These are phyloP conservation scores for Cadophora sp. DNA, from an alignment of 2,329 filamentous ascomycete species.

Conservation along the genomic window DNA sequence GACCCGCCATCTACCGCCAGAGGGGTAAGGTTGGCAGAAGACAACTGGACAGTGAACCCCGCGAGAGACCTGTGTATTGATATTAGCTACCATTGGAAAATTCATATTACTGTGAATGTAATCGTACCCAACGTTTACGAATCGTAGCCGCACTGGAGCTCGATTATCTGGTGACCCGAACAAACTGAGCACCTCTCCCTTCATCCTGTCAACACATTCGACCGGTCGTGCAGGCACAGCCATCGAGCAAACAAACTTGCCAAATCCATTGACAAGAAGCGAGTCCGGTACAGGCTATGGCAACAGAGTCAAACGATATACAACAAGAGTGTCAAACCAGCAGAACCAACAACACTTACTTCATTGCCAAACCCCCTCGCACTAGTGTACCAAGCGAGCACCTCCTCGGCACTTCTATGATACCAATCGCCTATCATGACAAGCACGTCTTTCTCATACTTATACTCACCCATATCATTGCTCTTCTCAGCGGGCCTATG, in stretches of 20 bases:
- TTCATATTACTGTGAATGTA: neutral
- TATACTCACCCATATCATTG: conserved; percentile 26
- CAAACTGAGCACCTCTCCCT: conserved; percentile 36
- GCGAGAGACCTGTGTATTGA: conserved; percentile 28
- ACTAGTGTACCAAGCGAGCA: conserved; percentile 52
- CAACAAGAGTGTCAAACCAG: no score
- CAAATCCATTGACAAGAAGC: conserved; percentile 54
- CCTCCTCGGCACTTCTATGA: conserved; percentile 49
- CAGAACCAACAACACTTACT: conserved; percentile 34
- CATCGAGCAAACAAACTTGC: conserved; percentile 53
- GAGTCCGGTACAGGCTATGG: conserved; percentile 55
- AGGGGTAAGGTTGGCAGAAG: conserved; percentile 26
- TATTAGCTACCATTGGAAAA: neutral
- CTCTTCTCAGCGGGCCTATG: conserved; percentile 44
- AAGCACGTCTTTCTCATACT: conserved; percentile 50
- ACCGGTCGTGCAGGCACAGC: conserved; percentile 52
- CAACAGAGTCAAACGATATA: no score
- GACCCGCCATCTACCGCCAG: conserved; percentile 49
- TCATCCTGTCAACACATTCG: conserved; percentile 46
- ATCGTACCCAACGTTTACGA: conserved; percentile 53
- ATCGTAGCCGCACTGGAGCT: conserved; percentile 44
- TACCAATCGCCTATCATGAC: conserved; percentile 59
- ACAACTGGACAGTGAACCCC: conserved; percentile 30
- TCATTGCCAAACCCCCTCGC: conserved; percentile 52
- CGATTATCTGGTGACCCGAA: conserved; percentile 38